Conservation (phyloP, 257 asterid genomes). For the Solanum gandarillasii region DNA sequence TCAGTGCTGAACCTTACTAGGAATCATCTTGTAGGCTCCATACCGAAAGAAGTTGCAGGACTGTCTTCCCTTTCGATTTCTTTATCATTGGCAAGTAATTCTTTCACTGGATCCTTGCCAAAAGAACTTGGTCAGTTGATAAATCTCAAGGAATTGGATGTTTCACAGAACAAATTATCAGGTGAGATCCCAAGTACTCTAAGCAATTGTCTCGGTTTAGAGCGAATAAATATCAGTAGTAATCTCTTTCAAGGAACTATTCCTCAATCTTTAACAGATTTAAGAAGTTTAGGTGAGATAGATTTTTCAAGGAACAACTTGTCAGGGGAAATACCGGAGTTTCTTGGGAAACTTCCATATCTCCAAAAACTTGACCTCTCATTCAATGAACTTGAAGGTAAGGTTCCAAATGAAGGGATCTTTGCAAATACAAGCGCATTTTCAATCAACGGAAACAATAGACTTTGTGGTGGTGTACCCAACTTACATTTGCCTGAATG, state of each 20-base stretch:
- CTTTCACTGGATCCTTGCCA: slow-evolving; percentile 1
- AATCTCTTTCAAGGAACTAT: slow-evolving; percentile 8
- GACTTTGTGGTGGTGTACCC: slow-evolving; percentile 25
- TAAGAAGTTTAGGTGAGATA: background rate
- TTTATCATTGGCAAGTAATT: background rate
- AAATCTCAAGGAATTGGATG: slow-evolving; percentile 3
- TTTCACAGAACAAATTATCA: slow-evolving; percentile 11
- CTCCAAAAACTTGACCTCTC: slow-evolving; percentile 26
- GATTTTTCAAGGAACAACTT: slow-evolving; percentile 13
- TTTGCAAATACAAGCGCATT: slow-evolving; percentile 18
- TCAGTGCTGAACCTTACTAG: background rate
- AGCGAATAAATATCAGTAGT: background rate
- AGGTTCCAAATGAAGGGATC: slow-evolving; percentile 22
- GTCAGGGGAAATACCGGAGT: slow-evolving; percentile 9
- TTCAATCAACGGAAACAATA: slow-evolving; percentile 14
- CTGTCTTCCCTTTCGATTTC: background rate
- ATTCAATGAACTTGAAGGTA: slow-evolving; percentile 24
- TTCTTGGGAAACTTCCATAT: slow-evolving; percentile 4
- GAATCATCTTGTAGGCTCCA: slow-evolving; percentile 6
- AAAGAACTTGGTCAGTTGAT: slow-evolving; percentile 7
- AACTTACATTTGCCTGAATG: slow-evolving; percentile 17
- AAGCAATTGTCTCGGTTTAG: slow-evolving; percentile 4
- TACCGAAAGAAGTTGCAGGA: background rate
- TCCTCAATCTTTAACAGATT: slow-evolving; percentile 9
- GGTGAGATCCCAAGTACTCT: slow-evolving; percentile 18